Base-by-base conservation (phyloP, 1,284 basidiomycete genomes). In the Ceratobasidium theobromae region DNA sequence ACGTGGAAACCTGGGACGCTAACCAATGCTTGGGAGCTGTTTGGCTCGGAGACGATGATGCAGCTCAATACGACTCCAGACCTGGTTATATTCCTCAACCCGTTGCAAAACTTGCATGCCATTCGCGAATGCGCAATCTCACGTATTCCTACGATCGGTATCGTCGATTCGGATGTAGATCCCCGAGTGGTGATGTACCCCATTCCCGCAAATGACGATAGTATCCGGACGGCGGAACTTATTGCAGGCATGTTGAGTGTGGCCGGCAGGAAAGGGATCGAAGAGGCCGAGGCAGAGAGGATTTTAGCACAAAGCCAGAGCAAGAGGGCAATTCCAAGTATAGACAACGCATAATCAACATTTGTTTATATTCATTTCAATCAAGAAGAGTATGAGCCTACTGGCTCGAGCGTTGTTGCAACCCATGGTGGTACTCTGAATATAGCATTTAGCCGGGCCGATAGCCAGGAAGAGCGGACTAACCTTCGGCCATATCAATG, bases 161-260 rank as follows among this genome's bases (percentile, higher is more conserved):
- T 99, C 70, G 85, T 95, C 68, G 97, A 99, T 78, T 92, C 94
- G 28, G 94, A 99, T 75, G 91, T 89, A 41, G 97, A 99, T 77
- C 97, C 97, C 4, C 87, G 97, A 18, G 82, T 95, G 38, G 95
- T 99, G 68, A 98, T 98, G 82, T 99, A 98, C 77, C 90, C 97
- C 35, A 98, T 99, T 73, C 96, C 95, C 0, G 95, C 93, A 40
- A 99, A 99, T 77, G 96, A 98, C 79, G 96, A 98, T 78, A 93
- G 88, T 74, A 84, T 89, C 8, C 85, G 95, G 60, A 91, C 93
- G 18, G 90, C 93, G 48, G 95, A 98, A 74, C 80, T 99, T 35
- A 84, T 99, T 69, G 86, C 89, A 1, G 95, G 95, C 25, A 86
- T 98, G 6, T 80, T 99, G 58, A 93, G 93, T 71, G 85, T 97